Evolutionary conservation across 1,284 basidiomycete species (phyloP).

Genomic region (Spongispora temasekensis): DNA sequence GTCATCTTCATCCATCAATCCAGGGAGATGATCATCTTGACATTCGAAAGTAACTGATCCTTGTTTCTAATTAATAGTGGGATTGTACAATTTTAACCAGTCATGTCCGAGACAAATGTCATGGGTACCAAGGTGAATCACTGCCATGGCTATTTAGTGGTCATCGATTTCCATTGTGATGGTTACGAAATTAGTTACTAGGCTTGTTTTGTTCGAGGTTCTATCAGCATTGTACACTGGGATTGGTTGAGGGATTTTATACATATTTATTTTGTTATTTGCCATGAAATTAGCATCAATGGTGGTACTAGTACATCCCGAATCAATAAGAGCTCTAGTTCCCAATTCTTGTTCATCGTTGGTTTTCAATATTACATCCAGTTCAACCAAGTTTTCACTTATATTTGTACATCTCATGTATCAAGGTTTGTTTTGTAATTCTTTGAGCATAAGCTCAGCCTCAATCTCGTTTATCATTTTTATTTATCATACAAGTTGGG

Average conservation of each 20-base stretch:
- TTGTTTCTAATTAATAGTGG: not conserved
- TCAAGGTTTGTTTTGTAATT: not conserved
- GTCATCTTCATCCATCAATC: not conserved
- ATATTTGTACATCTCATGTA: not conserved
- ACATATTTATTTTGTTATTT: not conserved
- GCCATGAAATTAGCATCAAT: not conserved
- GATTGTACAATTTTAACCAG: not conserved
- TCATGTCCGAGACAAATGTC: not conserved
- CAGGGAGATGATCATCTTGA: not conserved
- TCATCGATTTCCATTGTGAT: not conserved
- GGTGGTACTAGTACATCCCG: not conserved
- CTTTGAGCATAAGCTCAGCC: not conserved
- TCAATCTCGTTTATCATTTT: not conserved
- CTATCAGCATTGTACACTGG: not conserved
- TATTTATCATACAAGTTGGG: rapidly evolving
- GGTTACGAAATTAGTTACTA: not conserved
- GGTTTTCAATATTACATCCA: not conserved
- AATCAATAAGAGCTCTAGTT: rapidly evolving
- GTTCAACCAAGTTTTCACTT: not conserved
- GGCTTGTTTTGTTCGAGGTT: not conserved
- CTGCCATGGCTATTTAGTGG: not conserved
- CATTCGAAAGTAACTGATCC: not conserved
- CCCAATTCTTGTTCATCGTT: not conserved
- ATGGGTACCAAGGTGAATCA: not conserved
- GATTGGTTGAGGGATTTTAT: not conserved